Evolutionary conservation across 805 yeast genomes (phyloP).

Genomic region (Teunomyces pallodes): DNA sequence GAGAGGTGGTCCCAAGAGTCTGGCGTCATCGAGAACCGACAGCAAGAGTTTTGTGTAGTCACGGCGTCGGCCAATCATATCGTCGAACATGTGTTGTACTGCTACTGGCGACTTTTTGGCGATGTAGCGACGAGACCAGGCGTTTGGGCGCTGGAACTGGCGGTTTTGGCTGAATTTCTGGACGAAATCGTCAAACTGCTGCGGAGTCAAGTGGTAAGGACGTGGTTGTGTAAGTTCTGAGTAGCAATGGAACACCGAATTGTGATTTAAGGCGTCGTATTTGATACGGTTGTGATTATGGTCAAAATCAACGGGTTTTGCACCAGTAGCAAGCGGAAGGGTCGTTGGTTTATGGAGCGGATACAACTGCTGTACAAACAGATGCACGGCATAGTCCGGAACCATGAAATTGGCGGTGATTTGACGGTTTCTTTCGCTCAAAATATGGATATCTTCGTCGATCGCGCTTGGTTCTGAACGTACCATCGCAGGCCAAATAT

Average conservation of each 20-base stretch:
- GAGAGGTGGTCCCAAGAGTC: constrained; percentile 19
- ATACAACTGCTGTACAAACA: constrained; percentile 17
- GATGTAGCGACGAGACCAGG: constrained; percentile 12
- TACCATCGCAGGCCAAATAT: not conserved
- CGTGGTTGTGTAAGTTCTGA: constrained; percentile 25
- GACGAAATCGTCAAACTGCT: constrained; percentile 29
- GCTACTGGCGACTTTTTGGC: not conserved
- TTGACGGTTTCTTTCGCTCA: not conserved
- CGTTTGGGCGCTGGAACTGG: constrained; percentile 26
- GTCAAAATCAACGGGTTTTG: constrained; percentile 3
- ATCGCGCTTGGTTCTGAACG: not conserved
- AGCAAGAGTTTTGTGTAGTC: constrained; percentile 19
- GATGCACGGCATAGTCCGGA: not conserved
- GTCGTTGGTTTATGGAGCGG: constrained; percentile 11
- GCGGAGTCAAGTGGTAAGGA: constrained; percentile 21
- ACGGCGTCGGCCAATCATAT: constrained; percentile 18
- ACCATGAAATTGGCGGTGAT: not conserved
- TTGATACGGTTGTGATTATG: constrained; percentile 8
- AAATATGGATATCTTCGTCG: not conserved
- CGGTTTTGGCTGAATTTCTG: constrained; percentile 19
- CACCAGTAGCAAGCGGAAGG: not conserved
- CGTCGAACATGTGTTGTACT: constrained; percentile 12
- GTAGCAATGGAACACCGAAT: constrained; percentile 22
- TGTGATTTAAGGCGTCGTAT: constrained; percentile 23
- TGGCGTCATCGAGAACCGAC: constrained; percentile 28